Evolutionary conservation across 2,329 filamentous ascomycete genomes (phyloP).

Genomic region (Metarhizium humberi): DNA sequence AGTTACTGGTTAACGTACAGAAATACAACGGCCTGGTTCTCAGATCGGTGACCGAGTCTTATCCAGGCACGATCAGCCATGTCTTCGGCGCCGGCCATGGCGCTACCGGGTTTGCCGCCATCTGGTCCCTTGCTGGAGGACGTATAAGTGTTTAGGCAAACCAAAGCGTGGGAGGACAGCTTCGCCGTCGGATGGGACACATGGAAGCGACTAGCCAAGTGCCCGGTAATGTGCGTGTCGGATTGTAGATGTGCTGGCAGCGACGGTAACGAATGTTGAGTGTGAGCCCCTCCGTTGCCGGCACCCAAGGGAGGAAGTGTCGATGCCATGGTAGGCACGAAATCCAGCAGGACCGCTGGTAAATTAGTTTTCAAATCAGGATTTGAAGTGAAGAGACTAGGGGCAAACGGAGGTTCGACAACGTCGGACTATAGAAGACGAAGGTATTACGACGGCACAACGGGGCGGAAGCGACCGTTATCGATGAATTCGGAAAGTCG

Average conservation of each 20-base stretch:
- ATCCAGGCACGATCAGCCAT: slow-evolving; percentile 80
- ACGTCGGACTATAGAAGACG: neutral
- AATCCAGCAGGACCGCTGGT: neutral
- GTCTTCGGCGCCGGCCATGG: slow-evolving; percentile 86
- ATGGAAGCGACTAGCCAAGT: slow-evolving; percentile 85
- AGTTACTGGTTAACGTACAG: slow-evolving; percentile 53
- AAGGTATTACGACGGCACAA: neutral
- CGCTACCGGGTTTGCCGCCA: slow-evolving; percentile 85
- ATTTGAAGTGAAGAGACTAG: neutral
- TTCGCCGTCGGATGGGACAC: slow-evolving; percentile 79
- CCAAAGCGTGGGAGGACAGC: slow-evolving; percentile 83
- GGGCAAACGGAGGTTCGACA: neutral
- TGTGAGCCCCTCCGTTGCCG: slow-evolving; percentile 54
- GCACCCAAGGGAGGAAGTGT: slow-evolving; percentile 42
- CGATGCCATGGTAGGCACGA: slow-evolving; percentile 47
- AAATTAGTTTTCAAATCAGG: neutral
- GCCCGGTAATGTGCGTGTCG: slow-evolving; percentile 70
- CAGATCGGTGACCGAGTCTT: slow-evolving; percentile 75
- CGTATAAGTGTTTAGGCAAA: slow-evolving; percentile 91
- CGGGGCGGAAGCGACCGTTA: neutral
- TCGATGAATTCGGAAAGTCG: neutral
- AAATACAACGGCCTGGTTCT: slow-evolving; percentile 90
- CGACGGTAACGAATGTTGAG: slow-evolving; percentile 77
- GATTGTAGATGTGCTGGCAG: slow-evolving; percentile 76
- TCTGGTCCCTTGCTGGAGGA: slow-evolving; percentile 80